A percentile compares a stretch with the other conserved stretches of the same genome.
These are phyloP conservation scores for Hygrophorus pudorinus DNA, from an alignment of 768 basidiomycete species.

Conservation along the genomic window DNA sequence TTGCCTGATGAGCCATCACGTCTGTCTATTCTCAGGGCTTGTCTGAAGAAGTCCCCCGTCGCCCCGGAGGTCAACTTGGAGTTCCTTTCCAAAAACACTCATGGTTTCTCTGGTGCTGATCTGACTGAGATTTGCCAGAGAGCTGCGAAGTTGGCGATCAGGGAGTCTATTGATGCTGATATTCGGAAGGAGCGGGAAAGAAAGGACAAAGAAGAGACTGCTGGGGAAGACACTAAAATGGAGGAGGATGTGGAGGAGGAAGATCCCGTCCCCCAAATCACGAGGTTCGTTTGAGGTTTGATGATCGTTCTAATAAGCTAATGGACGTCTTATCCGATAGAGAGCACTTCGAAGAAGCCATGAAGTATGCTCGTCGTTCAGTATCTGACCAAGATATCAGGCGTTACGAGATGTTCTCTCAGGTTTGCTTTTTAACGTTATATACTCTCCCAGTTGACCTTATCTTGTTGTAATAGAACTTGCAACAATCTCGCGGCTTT, in stretches of 20 bases:
- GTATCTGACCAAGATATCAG: conserved; percentile 96
- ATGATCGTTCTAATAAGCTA: neutral
- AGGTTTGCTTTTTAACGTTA: conserved; percentile 34
- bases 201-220: conserved; percentile 71
- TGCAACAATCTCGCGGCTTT: conserved; percentile 87
- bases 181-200: conserved; percentile 71
- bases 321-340: conserved; percentile 22
- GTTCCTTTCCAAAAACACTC: conserved; percentile 87
- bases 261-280: conserved; percentile 87
- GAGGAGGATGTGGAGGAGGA: conserved; percentile 72
- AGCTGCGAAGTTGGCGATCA: conserved; percentile 93
- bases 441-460: conserved; percentile 6
- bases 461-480: conserved; percentile 40
- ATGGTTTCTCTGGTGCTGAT: conserved; percentile 99
- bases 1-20: conserved; percentile 92
- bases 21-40: conserved; percentile 82
- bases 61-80: conserved; percentile 69
- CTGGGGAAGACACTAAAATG: conserved; percentile 56
- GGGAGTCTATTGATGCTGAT: conserved; percentile 90
- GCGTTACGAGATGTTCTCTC: conserved; percentile 97
- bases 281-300: conserved; percentile 35
- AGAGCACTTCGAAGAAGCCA: conserved; percentile 97
- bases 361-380: conserved; percentile 94
- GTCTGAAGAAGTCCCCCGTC: conserved; percentile 88
- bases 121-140: conserved; percentile 99